These are phyloP conservation scores for Hibiscus trionum DNA, from an alignment of 345 rosid species.

Conservation along the genomic window DNA sequence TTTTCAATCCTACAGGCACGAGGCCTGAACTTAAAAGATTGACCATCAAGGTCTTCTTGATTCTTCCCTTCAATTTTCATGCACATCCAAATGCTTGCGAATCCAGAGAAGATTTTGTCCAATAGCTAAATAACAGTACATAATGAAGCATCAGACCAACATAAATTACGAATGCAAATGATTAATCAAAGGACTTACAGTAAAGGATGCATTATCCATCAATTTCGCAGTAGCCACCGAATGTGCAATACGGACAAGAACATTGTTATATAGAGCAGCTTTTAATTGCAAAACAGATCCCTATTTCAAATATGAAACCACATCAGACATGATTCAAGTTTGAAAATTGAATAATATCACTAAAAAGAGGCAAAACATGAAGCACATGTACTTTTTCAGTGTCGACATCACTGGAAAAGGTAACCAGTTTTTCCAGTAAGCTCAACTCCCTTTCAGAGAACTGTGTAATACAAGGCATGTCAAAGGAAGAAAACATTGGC, in stretches of 20 bases:
- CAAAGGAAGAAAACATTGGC: conserved; percentile 28
- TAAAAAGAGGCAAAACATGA: not conserved
- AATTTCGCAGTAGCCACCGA: conserved; percentile 45
- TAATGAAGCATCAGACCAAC: conserved; percentile 17
- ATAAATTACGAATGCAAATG: not conserved
- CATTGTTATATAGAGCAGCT: conserved; percentile 45
- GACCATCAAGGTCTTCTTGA: conserved; percentile 53
- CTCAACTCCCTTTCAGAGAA: conserved; percentile 37
- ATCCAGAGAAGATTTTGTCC: conserved; percentile 52
- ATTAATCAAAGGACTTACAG: conserved; percentile 33
- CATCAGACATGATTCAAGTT: conserved; percentile 1
- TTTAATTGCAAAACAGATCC: conserved; percentile 47
- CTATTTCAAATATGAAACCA: conserved; percentile 26
- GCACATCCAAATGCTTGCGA: conserved; percentile 64
- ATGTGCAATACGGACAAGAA: conserved; percentile 56
- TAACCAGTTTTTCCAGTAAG: conserved; percentile 61
- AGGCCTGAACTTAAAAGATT: conserved; percentile 63
- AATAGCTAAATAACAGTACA: conserved; percentile 40
- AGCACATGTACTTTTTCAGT: conserved; percentile 37
- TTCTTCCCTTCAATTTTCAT: conserved; percentile 59
- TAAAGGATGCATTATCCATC: conserved; percentile 58
- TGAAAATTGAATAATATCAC: not conserved
- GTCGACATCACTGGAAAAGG: conserved; percentile 31
- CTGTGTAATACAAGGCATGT: conserved; percentile 29
- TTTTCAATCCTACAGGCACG: conserved; percentile 64